These are phyloP conservation scores for Neurospora pannonica DNA, from an alignment of 495 filamentous ascomycete species.

Conservation along the genomic window DNA sequence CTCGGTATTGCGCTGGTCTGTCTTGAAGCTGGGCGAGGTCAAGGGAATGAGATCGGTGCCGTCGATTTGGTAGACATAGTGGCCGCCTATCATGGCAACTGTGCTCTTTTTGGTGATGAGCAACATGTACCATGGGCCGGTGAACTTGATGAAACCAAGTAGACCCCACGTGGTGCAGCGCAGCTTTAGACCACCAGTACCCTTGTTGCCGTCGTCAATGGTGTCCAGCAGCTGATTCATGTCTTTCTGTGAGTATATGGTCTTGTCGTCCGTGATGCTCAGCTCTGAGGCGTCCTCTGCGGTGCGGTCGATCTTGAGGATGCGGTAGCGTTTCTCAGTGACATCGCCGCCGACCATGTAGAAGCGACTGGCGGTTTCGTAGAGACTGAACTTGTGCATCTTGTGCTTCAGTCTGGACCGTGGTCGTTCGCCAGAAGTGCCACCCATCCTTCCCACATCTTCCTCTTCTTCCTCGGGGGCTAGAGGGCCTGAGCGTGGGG, in stretches of 20 bases:
- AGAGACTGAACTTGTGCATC: constrained; percentile 93
- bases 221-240: constrained; percentile 88
- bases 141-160: constrained; percentile 91
- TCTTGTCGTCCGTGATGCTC: constrained; percentile 83
- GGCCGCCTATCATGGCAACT: constrained; percentile 90
- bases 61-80: constrained; percentile 92
- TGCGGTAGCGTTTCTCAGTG: constrained; percentile 75
- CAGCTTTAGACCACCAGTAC: constrained; percentile 80
- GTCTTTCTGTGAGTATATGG: constrained; percentile 84
- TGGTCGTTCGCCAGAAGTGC: constrained; percentile 6
- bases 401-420: constrained; percentile 52
- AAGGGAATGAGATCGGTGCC: constrained; percentile 89
- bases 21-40: constrained; percentile 59
- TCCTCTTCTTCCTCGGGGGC: constrained; percentile 29
- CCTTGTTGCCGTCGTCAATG: constrained; percentile 92
- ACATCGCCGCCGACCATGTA: constrained; percentile 91
- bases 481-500: constrained; percentile 14
- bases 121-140: constrained; percentile 95
- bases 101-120: constrained; percentile 92
- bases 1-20: constrained; percentile 72
- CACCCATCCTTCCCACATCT: constrained; percentile 31
- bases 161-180: constrained; percentile 90
- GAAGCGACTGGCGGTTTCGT: constrained; percentile 85
- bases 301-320: constrained; percentile 90
- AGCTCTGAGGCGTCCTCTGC: constrained; percentile 62